Evolutionary conservation across 129 eudicot species (phyloP).

Genomic region (Tagetes erecta): DNA sequence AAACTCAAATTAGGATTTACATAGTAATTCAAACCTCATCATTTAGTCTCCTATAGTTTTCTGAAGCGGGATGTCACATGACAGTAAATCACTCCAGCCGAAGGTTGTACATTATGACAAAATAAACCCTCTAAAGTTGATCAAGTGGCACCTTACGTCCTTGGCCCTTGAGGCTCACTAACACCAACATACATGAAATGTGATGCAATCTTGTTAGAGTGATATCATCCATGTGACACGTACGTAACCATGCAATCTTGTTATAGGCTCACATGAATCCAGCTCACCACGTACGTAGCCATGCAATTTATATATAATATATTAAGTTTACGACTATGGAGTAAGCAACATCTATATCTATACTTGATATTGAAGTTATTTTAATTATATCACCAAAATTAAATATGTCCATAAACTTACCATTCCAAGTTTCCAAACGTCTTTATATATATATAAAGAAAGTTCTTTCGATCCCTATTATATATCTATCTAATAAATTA

Average conservation of each 20-base stretch:
- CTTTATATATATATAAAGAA: too few species aligned
- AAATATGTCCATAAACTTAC: too few species aligned
- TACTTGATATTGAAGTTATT: neutral
- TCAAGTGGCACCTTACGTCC: neutral
- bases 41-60: too few species aligned
- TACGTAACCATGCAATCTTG: neutral
- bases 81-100: too few species aligned
- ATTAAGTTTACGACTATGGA: neutral
- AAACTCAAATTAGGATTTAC: too few species aligned
- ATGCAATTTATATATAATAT: neutral
- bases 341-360: neutral
- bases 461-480: too few species aligned
- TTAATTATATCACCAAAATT: too few species aligned
- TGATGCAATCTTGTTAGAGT: conserved; percentile 4
- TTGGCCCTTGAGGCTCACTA: neutral
- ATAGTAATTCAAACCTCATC: too few species aligned
- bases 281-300: neutral
- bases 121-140: neutral
- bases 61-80: too few species aligned
- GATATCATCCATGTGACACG: neutral
- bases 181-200: neutral
- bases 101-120: neutral
- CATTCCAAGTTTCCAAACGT: too few species aligned
- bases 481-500: too few species aligned
- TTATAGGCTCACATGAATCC: neutral